phyloP scores from a whole-genome alignment of 176 grass and related monocot genomes.

The sorghum (Sorghum bicolor) region Sorghum_bicolor_NCBIv3 NC_012872.2:726501-727000 shows the following conservation, averaged over 20 bases:
- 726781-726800: constrained; percentile 24
- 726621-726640: constrained; percentile 23
- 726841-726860: background rate
- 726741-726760: constrained; percentile 57
- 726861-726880: constrained; percentile 28
- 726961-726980: constrained; percentile 21
- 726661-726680: constrained; percentile 30
- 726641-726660: constrained; percentile 1
- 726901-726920: too few species aligned
- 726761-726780: constrained; percentile 46
- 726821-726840: constrained; percentile 28
- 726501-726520: constrained; percentile 59
- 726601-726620: constrained; percentile 30
- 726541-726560: constrained; percentile 30
- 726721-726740: constrained; percentile 59
- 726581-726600: constrained; percentile 11
- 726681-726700: constrained; percentile 32
- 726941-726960: constrained; percentile 15
- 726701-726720: constrained; percentile 12
- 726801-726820: constrained; percentile 21
- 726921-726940: background rate
- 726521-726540: constrained; percentile 39
- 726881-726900: background rate
- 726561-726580: constrained; percentile 27
- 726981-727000: background rate